phyloP scores from a whole-genome alignment of 2,329 filamentous ascomycete genomes.

The Ophiostoma novo-ulmi region DNA sequence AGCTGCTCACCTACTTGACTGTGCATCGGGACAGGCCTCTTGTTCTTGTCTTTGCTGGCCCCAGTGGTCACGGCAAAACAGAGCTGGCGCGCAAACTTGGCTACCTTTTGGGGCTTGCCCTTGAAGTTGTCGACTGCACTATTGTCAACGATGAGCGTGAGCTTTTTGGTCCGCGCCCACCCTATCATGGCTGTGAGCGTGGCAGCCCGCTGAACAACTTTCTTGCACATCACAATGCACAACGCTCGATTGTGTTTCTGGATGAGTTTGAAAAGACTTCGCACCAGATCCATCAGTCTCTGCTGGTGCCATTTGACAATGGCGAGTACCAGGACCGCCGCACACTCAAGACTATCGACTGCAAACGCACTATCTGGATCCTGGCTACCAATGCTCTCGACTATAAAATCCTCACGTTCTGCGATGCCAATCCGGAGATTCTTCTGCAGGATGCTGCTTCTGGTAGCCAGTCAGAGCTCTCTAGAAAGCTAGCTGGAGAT shows the following conservation, averaged over 20 bases:
- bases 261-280: constrained; percentile 26
- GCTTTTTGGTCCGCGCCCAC: constrained; percentile 22
- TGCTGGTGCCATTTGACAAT: constrained; percentile 23
- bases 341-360: constrained; percentile 15
- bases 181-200: constrained; percentile 20
- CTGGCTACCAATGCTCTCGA: constrained; percentile 24
- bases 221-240: constrained; percentile 11
- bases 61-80: constrained; percentile 25
- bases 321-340: constrained; percentile 25
- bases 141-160: constrained; percentile 21
- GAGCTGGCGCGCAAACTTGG: constrained; percentile 23
- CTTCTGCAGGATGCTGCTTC: not conserved
- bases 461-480: not conserved
- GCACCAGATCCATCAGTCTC: constrained; percentile 18
- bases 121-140: constrained; percentile 25
- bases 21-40: constrained; percentile 19
- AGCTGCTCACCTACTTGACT: constrained; percentile 22
- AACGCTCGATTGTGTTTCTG: constrained; percentile 5
- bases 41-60: constrained; percentile 23
- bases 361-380: constrained; percentile 24
- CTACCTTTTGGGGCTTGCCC: constrained; percentile 14
- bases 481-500: not conserved
- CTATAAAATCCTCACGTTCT: constrained; percentile 21
- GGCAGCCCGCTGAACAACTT: constrained; percentile 24
- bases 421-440: constrained; percentile 17